Evolutionary conservation across 2,329 filamentous ascomycete genomes (phyloP).

Genomic region (Cyclaneusma minus): DNA sequence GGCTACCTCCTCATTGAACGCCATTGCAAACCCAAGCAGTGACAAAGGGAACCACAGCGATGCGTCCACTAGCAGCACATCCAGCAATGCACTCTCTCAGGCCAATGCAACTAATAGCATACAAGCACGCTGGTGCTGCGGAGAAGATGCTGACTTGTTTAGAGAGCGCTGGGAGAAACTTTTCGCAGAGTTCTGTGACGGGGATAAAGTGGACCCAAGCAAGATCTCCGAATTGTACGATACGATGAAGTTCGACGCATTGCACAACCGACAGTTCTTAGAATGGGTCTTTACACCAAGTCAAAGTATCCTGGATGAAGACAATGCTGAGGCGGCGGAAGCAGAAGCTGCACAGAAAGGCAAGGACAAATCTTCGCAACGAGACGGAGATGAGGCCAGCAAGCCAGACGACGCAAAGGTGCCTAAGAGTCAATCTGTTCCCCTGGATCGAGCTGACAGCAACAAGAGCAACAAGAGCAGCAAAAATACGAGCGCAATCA

Average conservation of each 20-base stretch:
- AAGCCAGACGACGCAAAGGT: conserved; percentile 8
- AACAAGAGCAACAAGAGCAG: conserved; percentile 10
- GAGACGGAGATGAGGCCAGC: conserved; percentile 11
- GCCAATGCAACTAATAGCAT: conserved; percentile 52
- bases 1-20: conserved; percentile 45
- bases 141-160: conserved; percentile 88
- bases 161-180: conserved; percentile 97
- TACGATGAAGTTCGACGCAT: conserved; percentile 97
- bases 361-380: conserved; percentile 12
- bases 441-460: conserved; percentile 13
- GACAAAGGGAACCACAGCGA: conserved; percentile 21
- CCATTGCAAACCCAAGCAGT: conserved; percentile 33
- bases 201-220: conserved; percentile 95
- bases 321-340: conserved; percentile 23
- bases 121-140: conserved; percentile 88
- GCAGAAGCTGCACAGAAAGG: conserved; percentile 12
- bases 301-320: conserved; percentile 60
- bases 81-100: conserved; percentile 37
- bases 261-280: conserved; percentile 90
- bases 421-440: conserved; percentile 8
- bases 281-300: conserved; percentile 96
- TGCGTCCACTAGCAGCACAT: conserved; percentile 24
- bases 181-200: conserved; percentile 90
- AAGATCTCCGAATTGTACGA: conserved; percentile 98
- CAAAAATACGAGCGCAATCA: conserved; percentile 4